Evolutionary conservation across 441 rosid genomes (phyloP), one percentile per base, ranked within the genome.

Genomic region (Adansonia gregorii): DNA sequence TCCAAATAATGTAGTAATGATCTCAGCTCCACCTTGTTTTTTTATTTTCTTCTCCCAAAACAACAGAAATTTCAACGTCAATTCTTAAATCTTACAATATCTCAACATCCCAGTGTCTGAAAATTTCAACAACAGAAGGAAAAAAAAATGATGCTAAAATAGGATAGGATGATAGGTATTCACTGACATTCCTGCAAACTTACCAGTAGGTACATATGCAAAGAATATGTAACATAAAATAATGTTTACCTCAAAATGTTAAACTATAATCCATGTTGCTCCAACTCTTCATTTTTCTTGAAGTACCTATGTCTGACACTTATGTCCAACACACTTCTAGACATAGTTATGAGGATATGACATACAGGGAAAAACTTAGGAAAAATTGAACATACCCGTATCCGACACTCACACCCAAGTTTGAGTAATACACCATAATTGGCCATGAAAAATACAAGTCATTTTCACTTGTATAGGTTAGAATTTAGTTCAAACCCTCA

Each of bases 401-500:
- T 31, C 35, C 35, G 35, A 31, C 35, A 31, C 2, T 31, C 35
- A 31, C 35, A 31, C 35, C 35, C 35, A 3, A 31, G 35, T 31
- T 31, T 3, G 35, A 31, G 35, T 31, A 31, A 31, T 31, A 31
- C 35, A 31, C 35, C 35, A 31, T 31, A 31, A 31, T 31, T 31
- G 35, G 35, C 31, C 35, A 19, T 45, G 55, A 4, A 19, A 67
- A 67, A 59, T 27, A 27, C 52, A 8, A 9, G 8, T n/a, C 2
- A 8, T 43, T 67, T 41, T 65, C 69, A 39, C 22, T 15, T 31
- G 46, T 35, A 15, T 19, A 15, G 45, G 9, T 63, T 63, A 63
- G 20, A 35, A 63, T 63, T 8, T 63, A 63, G 12, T 63, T 14
- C 67, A 35, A 63, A 63, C 67, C 45, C 35, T 63, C 68, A 65